Base-by-base conservation (phyloP, 495 filamentous ascomycete species). In the Aspergillus cavernicola region DNA sequence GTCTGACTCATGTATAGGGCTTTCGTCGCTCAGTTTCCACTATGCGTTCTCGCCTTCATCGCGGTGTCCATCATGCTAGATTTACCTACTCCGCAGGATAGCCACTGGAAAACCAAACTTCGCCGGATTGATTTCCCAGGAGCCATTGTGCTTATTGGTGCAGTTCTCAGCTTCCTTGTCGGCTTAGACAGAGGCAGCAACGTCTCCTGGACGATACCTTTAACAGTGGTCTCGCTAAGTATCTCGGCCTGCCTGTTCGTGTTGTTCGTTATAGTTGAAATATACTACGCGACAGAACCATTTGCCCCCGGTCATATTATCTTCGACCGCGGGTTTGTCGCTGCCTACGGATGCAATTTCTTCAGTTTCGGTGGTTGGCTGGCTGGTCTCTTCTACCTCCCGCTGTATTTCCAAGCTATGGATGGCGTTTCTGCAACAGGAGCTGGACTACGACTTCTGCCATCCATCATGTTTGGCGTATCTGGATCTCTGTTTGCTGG, bases 231-330 rank as follows among this genome's bases (percentile, higher is more conserved):
- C 13, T 79, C 83, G 1, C 68, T 91, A 6, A 71, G 66, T 37
- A 59, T 84, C 10, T 83, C 85, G 0, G 59, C 82, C 0, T 67
- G 77, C 0, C 67, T 93, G 2, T 89, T 92, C 60, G 65, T 75
- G 18, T 43, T 84, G 13, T 95, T 95, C 61, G 56, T 87, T 13
- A 65, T 86, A 23, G 79, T 93, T 19, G 90, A 95, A 68, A 73
- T 78, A 47, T 80, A 80, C 49, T 68, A 88, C n/a, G 88, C 89
- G 1, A 60, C 79, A 0, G 83, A 89, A 32, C 90, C 90, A 6
- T 92, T 93, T 53, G 89, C 89, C 2, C 90, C 90, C 0, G 80
- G 83, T 7, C 88, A 84, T 47, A 85, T 95, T 53, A 87, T 95
- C 52, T 86, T 92, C 60, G 77, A 87, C 62, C 71, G 80, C 13